Percentiles rank a stretch among this genome's conserved stretches.
These are phyloP conservation scores for Aurantiochytrium sp. DNA, from an alignment of 108 stramenopile species.

Conservation along the genomic window DNA sequence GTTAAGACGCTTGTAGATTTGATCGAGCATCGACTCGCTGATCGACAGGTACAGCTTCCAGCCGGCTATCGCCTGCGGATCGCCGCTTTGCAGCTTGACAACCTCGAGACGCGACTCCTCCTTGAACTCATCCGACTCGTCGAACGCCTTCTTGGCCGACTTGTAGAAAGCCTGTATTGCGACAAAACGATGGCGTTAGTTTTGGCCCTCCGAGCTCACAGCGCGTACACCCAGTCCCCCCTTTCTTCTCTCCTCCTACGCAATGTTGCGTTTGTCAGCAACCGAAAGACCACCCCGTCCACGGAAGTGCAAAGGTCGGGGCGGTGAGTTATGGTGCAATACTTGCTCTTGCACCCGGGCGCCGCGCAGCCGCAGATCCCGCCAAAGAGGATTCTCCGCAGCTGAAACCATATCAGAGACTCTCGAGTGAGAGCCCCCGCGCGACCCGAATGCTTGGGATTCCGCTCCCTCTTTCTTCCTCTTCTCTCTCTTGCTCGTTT, in stretches of 20 bases:
- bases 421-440: too few relatives aligned
- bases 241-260: too few relatives aligned
- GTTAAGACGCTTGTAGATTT: constrained; percentile 92
- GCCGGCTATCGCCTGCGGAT: constrained; percentile 74
- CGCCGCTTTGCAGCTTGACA: constrained; percentile 90
- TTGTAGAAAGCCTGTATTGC: constrained; percentile 79
- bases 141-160: constrained; percentile 72
- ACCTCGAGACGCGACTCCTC: constrained; percentile 84
- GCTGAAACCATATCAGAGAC: neutral
- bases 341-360: neutral
- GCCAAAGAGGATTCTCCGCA: neutral
- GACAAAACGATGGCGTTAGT: neutral
- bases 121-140: constrained; percentile 89
- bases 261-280: neutral
- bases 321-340: constrained; percentile 4
- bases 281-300: constrained; percentile 2
- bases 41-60: constrained; percentile 93
- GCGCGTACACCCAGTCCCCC: too few relatives aligned
- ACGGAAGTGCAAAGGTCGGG: neutral
- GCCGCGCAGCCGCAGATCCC: neutral
- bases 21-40: constrained; percentile 84
- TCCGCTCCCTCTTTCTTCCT: too few relatives aligned
- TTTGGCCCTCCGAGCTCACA: too few relatives aligned
- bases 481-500: too few relatives aligned
- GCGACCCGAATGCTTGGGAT: too few relatives aligned